Percentiles rank a stretch among this genome's conserved stretches.
Conservation (phyloP, 2,329 filamentous ascomycete species). For the Colletotrichum neosansevieriae region DNA sequence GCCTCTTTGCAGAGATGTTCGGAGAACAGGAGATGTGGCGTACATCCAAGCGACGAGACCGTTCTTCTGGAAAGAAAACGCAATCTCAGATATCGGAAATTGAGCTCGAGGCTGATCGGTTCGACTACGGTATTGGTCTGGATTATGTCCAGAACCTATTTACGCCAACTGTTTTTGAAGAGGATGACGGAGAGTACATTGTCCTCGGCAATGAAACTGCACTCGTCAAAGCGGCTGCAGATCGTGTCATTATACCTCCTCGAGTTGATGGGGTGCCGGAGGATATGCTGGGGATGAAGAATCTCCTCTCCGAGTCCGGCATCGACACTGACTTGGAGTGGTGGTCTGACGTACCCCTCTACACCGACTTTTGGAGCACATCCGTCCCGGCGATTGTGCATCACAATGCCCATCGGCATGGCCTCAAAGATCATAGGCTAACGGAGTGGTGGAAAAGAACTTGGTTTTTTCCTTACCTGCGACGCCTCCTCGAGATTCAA, state of each 20-base stretch:
- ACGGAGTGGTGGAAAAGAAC: constrained; percentile 44
- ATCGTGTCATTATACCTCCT: constrained; percentile 43
- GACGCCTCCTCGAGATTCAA: constrained; percentile 37
- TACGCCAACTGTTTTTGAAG: constrained; percentile 47
- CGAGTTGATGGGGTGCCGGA: constrained; percentile 43
- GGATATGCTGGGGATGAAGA: constrained; percentile 40
- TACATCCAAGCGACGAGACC: constrained; percentile 1
- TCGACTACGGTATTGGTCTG: constrained; percentile 46
- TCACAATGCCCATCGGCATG: constrained; percentile 43
- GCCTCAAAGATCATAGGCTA: constrained; percentile 42
- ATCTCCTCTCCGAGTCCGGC: background rate
- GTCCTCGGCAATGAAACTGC: constrained; percentile 37
- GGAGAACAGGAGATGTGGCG: constrained; percentile 45
- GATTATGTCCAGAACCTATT: constrained; percentile 48
- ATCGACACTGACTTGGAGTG: background rate
- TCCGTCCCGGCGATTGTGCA: constrained; percentile 44
- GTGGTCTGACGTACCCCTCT: constrained; percentile 40
- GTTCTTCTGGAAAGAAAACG: background rate
- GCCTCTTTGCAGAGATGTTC: constrained; percentile 48
- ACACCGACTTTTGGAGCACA: constrained; percentile 44
- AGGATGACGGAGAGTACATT: constrained; percentile 45
- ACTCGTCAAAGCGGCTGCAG: constrained; percentile 40
- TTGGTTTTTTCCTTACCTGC: constrained; percentile 44
- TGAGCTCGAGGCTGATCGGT: constrained; percentile 13
- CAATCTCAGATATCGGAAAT: background rate